A percentile compares a stretch with the other conserved stretches of the same genome.
phyloP scores from a whole-genome alignment of 1,284 basidiomycete genomes.

The Gymnopus androsaceus region DNA sequence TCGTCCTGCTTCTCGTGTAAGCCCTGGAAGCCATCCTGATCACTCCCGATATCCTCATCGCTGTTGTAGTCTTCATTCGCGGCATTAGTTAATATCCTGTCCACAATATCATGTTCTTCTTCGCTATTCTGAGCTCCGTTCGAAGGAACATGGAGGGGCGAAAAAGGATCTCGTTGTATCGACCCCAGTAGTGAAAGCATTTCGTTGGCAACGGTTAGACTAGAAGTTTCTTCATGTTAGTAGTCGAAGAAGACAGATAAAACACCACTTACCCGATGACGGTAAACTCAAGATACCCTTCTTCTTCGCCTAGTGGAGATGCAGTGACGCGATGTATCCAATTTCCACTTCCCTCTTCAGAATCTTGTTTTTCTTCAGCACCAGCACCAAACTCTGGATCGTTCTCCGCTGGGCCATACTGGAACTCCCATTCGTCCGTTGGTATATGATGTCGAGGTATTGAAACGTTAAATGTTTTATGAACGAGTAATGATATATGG shows the following conservation, averaged over 20 bases:
- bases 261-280: conserved; percentile 77
- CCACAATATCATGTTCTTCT: conserved; percentile 8
- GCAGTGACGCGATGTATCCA: conserved; percentile 83
- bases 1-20: conserved; percentile 7
- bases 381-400: conserved; percentile 67
- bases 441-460: conserved; percentile 94
- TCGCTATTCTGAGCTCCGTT: conserved; percentile 18
- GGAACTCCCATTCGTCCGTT: conserved; percentile 81
- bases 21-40: conserved; percentile 12
- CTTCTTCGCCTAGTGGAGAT: conserved; percentile 69
- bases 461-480: conserved; percentile 95
- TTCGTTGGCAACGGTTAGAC: conserved; percentile 90
- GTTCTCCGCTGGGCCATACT: conserved; percentile 78
- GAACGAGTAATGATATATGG: conserved; percentile 90
- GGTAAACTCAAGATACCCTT: conserved; percentile 80
- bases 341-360: conserved; percentile 57
- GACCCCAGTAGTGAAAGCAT: conserved; percentile 95
- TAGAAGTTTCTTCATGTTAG: conserved; percentile 33
- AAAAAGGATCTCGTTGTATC: conserved; percentile 84
- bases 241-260: background rate
- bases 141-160: conserved; percentile 55
- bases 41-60: conserved; percentile 2
- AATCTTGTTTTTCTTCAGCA: conserved; percentile 28
- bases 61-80: conserved; percentile 4
- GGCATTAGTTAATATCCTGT: conserved; percentile 2